Base-by-base conservation (phyloP, 1,284 basidiomycete species). In the Naganishia liquefaciens region DNA sequence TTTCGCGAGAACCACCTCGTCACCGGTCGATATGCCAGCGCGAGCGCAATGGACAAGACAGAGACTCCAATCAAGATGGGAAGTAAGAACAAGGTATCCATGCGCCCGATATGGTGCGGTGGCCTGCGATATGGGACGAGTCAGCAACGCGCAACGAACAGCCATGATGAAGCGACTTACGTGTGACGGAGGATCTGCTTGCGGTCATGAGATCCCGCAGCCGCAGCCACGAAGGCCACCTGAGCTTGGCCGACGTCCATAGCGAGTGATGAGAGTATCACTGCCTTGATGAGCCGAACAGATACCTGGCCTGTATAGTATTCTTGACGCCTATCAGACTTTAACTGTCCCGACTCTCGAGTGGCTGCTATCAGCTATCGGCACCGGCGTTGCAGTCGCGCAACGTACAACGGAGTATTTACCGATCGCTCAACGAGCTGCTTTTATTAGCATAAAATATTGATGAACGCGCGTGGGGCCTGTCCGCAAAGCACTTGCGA, bases 1-100 rank as follows among this genome's bases (percentile, higher is more conserved):
- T 53, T 63, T 44, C 65, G 65, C 4, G 54, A 49, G 52, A 72
- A 33, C 30, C 66, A 70, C 5, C 69, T 70, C 65, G 70, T 71
- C 15, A 72, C 25, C 49, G 66, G 66, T 3, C 73, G 73, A 23
- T 76, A 33, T n/a, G 70, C 51, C 42, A 70, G 70, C 11, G 69
- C 72, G 44, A 73, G 66, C 42, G 72, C 66, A 47, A 74, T 74
- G 42, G 72, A 60, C 40, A 68, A 21, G 9, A 74, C 51, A 2
- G 77, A 79, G 30, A 71, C 42, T 37, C 68, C 52, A 13, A 74
- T 75, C 44, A 76, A 65, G 42, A 76, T 63, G 15, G 78, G 78
- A 4, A 79, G 71, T 54, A 77, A 69, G 58, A 75, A 75, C 19
- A 79, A 72, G 23, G 72, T 74, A 57, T 78, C 66, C 52, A 68